Evolutionary conservation across 306 rosid genomes (phyloP).

Genomic region (cucumber (Cucumis sativus)): Cucumber_9930_V3 NC_026660.2:1704501-1705000

Average conservation of each 20-base stretch:
- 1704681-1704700: not conserved
- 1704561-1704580: conserved; percentile 53
- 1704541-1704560: conserved; percentile 43
- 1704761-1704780: conserved; percentile 3
- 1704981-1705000: not conserved
- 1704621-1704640: conserved; percentile 74
- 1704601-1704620: conserved; percentile 42
- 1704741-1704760: conserved; percentile 8
- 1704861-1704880: conserved; percentile 62
- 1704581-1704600: conserved; percentile 26
- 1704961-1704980: not conserved
- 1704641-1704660: conserved; percentile 67
- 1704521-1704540: conserved; percentile 45
- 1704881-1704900: conserved; percentile 30
- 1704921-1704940: not conserved
- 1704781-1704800: conserved; percentile 82
- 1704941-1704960: not conserved
- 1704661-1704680: conserved; percentile 21
- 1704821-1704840: conserved; percentile 81
- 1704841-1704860: conserved; percentile 68
- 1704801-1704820: conserved; percentile 72
- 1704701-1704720: conserved; percentile 18
- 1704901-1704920: not conserved
- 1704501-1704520: conserved; percentile 6
- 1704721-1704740: conserved; percentile 8